Base-by-base conservation (phyloP, 139 green algal genomes). In the Chlorella sp. region DNA sequence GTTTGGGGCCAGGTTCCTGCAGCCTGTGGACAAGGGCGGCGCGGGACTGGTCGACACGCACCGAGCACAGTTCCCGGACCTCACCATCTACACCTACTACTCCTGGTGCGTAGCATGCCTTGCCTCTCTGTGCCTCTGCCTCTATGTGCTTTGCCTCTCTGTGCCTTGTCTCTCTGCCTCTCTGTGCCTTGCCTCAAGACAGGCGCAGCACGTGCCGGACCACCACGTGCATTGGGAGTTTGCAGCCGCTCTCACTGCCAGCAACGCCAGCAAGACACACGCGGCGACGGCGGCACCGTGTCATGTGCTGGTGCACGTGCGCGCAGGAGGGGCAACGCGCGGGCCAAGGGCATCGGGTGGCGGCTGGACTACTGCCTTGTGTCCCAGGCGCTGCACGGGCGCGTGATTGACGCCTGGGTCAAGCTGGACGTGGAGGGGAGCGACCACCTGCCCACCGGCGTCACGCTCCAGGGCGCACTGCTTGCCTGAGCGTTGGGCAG, bases 341-440 rank as follows among this genome's bases (percentile, higher is more conserved):
- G 83, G 1, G 80, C 71, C 31, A 77, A 73, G 35, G 60, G 59
- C 55, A 69, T 69, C 35, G 90, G 90, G 20, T 95, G 90, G 90
- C 76, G 90, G 10, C 72, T 95, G 32, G 90, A 95, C 71, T 93
- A 93, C 73, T 91, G 89, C 31, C 63, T 95, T 73, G 87, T 89
- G 65, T 71, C 83, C 3, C 35, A 74, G 30, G 49, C 65, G 10
- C 65, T 89, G 33, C 14, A 63, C 27, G 35, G 24, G 0, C 3
- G 42, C 10, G 75, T 94, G 14, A 67, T 91, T 69, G 89, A 93
- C 66, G 81, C 63, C 59, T 93, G 77, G 73, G 85, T 92, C 29
- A 67, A 91, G 31, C 73, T 75, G 6, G 74, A 88, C 2, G 63
- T 91, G 27, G 69, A 79, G 61, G 85, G 86, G 30, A 79, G 67